These are phyloP conservation scores for Tulasnella sp. DNA, from an alignment of 768 basidiomycete species.

Conservation along the genomic window DNA sequence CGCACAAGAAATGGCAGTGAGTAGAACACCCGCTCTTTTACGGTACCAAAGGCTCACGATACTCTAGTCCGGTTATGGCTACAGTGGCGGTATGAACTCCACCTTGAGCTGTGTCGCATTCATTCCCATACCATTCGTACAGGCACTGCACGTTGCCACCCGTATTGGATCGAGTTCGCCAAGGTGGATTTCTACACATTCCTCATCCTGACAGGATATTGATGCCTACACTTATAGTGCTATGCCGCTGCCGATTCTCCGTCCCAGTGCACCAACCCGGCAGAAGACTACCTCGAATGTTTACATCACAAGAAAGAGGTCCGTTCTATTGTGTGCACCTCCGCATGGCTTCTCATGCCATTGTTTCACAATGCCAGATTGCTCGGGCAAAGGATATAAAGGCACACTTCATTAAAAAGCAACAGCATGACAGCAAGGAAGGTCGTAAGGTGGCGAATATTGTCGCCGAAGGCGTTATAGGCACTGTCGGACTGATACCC, in stretches of 20 bases:
- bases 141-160: conserved; percentile 81
- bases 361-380: conserved; percentile 31
- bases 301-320: conserved; percentile 85
- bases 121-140: not conserved
- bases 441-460: conserved; percentile 60
- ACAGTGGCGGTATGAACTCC: conserved; percentile 46
- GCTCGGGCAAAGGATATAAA: conserved; percentile 57
- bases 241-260: conserved; percentile 73
- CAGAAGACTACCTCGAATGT: conserved; percentile 86
- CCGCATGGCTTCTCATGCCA: not conserved
- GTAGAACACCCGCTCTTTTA: too few species aligned
- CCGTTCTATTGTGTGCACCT: conserved; percentile 21
- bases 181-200: conserved; percentile 33
- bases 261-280: conserved; percentile 51
- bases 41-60: too few species aligned
- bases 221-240: conserved; percentile 40
- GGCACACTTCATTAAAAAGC: conserved; percentile 55
- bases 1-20: too few species aligned
- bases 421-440: conserved; percentile 51
- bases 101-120: not conserved
- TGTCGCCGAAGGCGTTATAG: conserved; percentile 58
- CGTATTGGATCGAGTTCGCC: conserved; percentile 84
- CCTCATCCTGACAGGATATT: not conserved
- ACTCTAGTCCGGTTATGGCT: conserved; percentile 51
- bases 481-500: conserved; percentile 63